Percentiles rank a stretch among this genome's conserved stretches.
Evolutionary conservation across 306 rosid genomes (phyloP).

Genomic region (Begonia peltatifolia): DNA sequence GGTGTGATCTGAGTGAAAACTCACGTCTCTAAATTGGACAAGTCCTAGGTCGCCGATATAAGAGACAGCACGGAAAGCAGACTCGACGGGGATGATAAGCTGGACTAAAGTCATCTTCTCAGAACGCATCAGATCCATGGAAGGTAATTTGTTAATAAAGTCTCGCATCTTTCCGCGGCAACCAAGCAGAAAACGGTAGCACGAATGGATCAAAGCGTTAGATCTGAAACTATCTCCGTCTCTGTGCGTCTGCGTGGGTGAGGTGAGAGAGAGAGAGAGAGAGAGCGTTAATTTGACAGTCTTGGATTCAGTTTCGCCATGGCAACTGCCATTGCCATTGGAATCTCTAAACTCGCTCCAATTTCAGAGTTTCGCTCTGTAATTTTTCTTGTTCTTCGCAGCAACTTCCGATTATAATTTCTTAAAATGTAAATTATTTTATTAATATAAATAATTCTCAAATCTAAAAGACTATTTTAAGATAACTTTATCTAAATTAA

Average conservation of each 20-base stretch:
- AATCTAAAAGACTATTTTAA: too few species aligned
- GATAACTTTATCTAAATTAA: too few species aligned
- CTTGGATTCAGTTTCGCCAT: conserved; percentile 18
- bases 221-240: conserved; percentile 33
- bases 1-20: conserved; percentile 10
- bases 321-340: conserved; percentile 28
- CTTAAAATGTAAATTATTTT: too few species aligned
- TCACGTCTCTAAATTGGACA: conserved; percentile 85
- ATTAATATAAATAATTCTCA: too few species aligned
- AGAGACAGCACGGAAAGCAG: conserved; percentile 84
- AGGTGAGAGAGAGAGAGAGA: conserved; percentile 5
- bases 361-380: not conserved
- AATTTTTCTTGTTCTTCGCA: too few species aligned
- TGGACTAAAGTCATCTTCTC: conserved; percentile 96
- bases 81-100: conserved; percentile 91
- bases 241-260: not conserved
- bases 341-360: conserved; percentile 19
- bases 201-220: conserved; percentile 9
- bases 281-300: conserved; percentile 18
- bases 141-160: conserved; percentile 56
- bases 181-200: conserved; percentile 21
- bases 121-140: conserved; percentile 99
- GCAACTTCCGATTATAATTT: not conserved
- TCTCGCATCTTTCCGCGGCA: conserved; percentile 51
- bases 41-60: conserved; percentile 95